phyloP scores from a whole-genome alignment of 192 early-diverging fungal species.

The Gamsiella multidivaricata region DNA sequence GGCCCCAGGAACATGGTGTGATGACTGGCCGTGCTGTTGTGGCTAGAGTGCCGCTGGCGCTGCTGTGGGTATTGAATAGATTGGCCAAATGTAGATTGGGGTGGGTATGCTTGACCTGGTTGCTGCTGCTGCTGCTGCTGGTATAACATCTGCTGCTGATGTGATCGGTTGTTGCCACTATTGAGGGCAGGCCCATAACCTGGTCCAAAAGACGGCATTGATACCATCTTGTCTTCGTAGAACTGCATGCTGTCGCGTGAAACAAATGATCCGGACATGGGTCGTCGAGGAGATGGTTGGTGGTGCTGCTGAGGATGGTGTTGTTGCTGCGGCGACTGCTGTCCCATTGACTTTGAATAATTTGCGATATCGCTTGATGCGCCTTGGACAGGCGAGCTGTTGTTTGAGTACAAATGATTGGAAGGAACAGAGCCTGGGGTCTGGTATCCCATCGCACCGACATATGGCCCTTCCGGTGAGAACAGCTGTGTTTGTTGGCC shows the following conservation, averaged over 20 bases:
- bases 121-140: slow-evolving; percentile 47
- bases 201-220: slow-evolving; percentile 26
- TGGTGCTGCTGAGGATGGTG: slow-evolving; percentile 31
- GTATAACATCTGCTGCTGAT: slow-evolving; percentile 28
- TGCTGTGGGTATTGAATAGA: slow-evolving; percentile 34
- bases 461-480: slow-evolving; percentile 50
- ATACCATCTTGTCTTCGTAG: slow-evolving; percentile 35
- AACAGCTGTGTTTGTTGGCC: slow-evolving; percentile 20
- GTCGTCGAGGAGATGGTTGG: slow-evolving; percentile 40
- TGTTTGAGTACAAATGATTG: slow-evolving; percentile 43
- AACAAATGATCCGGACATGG: slow-evolving; percentile 28
- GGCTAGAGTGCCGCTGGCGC: slow-evolving; percentile 49
- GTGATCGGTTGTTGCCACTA: slow-evolving; percentile 18
- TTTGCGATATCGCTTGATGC: slow-evolving; percentile 13
- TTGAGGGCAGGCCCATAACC: slow-evolving; percentile 47
- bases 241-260: slow-evolving; percentile 31
- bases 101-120: slow-evolving; percentile 9
- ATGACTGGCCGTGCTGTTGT: slow-evolving; percentile 46
- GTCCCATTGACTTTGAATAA: slow-evolving; percentile 10
- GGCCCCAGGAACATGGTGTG: slow-evolving; percentile 52
- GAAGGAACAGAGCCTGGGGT: slow-evolving; percentile 16
- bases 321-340: slow-evolving; percentile 22
- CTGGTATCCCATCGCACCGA: slow-evolving; percentile 21
- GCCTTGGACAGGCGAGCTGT: slow-evolving; percentile 46
- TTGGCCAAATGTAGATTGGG: slow-evolving; percentile 9